Evolutionary conservation across 1,139 yeast genomes (phyloP), one percentile per base, ranked within the genome.

Genomic region (Saccharomyces hybrid): DNA sequence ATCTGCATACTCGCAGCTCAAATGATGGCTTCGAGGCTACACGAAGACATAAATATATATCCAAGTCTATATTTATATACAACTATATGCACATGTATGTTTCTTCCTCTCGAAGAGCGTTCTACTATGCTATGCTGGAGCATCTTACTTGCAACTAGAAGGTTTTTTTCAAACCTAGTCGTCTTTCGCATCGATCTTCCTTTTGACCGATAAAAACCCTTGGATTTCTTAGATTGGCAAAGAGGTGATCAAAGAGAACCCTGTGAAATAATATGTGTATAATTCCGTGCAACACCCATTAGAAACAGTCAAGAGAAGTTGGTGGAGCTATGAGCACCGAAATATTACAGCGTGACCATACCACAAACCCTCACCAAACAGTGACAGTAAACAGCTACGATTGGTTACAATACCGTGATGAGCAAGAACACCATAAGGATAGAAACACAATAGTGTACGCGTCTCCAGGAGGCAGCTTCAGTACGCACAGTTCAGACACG

Each of bases 311-410:
- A 20, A 3, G 6, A 16, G 42, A 38, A 38, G 13, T 11, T 38
- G 23, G 42, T 11, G 4, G 23, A 38, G 23, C 23, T 38, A 38
- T 38, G 42, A 38, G 13, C 11, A 16, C 20, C 42, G 42, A 38
- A 16, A 11, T 11, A 38, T 8, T 4, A 4, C 42, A 38, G n/a
- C 42, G 7, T 38, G 61, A 60, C 34, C 57, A 54, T 49, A 44
- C 52, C 16, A 55, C 48, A 16, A 49, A 53, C 27, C 49, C 58
- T 20, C 51, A 57, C 25, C 57, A 56, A 46, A 50, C 58, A 47
- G 64, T 60, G 41, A 57, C 62, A 9, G 54, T 61, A 27, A 60
- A 59, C 41, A 58, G 61, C 6, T 61, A 61, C 49, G 64, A 60
- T 49, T 60, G 63, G 64, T 50, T 61, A 41, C 61, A 56, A 48